phyloP scores from a whole-genome alignment of 2,329 filamentous ascomycete genomes.

The Pseudogymnoascus destructans region DNA sequence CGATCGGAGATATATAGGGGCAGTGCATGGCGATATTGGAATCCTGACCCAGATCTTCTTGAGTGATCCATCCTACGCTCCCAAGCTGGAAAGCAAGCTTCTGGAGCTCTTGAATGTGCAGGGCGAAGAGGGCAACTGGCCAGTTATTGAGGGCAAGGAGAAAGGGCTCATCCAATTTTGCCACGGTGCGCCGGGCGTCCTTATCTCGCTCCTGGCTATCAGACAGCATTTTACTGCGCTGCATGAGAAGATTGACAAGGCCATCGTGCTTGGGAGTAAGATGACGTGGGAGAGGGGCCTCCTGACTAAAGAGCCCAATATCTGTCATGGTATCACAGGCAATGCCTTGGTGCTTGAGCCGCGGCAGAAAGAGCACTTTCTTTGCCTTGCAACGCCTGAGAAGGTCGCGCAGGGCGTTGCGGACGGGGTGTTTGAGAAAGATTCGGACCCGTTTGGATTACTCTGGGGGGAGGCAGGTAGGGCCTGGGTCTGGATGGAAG shows the following conservation, averaged over 20 bases:
- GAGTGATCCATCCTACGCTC: constrained; percentile 41
- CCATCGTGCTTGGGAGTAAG: constrained; percentile 37
- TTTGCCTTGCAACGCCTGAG: constrained; percentile 43
- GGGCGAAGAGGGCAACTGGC: constrained; percentile 49
- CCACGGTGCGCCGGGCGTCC: constrained; percentile 51
- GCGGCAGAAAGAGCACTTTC: constrained; percentile 37
- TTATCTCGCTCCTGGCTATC: constrained; percentile 44
- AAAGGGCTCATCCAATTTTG: constrained; percentile 48
- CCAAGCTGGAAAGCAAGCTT: constrained; percentile 39
- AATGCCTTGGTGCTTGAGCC: constrained; percentile 39
- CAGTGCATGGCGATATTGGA: constrained; percentile 54
- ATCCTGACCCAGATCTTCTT: constrained; percentile 58
- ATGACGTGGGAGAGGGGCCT: constrained; percentile 44
- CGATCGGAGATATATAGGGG: constrained; percentile 48
- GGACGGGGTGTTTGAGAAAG: constrained; percentile 38
- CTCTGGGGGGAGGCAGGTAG: constrained; percentile 37
- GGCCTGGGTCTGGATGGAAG: constrained; percentile 35
- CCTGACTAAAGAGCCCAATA: constrained; percentile 48
- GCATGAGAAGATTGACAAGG: constrained; percentile 37
- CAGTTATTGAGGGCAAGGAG: constrained; percentile 32
- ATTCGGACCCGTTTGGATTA: constrained; percentile 35
- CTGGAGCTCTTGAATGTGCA: constrained; percentile 46
- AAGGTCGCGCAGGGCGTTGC: constrained; percentile 40
- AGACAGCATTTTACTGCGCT: constrained; percentile 42
- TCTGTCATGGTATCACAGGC: constrained; percentile 53